phyloP scores from a whole-genome alignment of 306 rosid genomes.

The Pachyrhizus erosus region DNA sequence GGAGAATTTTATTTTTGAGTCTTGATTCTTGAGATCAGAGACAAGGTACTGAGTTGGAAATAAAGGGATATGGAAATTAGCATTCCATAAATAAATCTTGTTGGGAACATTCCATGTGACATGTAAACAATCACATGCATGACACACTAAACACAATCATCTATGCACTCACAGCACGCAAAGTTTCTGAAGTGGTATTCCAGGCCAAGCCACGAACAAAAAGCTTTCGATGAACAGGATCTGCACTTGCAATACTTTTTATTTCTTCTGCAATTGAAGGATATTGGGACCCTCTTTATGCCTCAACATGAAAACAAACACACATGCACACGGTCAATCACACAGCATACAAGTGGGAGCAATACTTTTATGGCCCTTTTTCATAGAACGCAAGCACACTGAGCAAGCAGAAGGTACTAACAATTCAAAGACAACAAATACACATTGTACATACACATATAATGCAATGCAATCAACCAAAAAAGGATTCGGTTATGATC shows the following conservation, averaged over 20 bases:
- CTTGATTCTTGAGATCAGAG: constrained; percentile 27
- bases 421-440: constrained; percentile 24
- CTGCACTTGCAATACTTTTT: constrained; percentile 77
- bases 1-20: constrained; percentile 10
- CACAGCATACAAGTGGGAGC: constrained; percentile 67
- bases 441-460: constrained; percentile 8
- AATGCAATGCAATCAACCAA: constrained; percentile 26
- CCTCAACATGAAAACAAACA: constrained; percentile 94
- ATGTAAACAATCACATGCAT: constrained; percentile 56
- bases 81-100: constrained; percentile 30
- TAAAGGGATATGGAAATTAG: constrained; percentile 3
- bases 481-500: background rate
- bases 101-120: constrained; percentile 13
- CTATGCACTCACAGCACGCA: constrained; percentile 86
- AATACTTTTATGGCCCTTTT: constrained; percentile 38
- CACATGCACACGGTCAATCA: constrained; percentile 79
- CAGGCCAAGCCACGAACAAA: constrained; percentile 91
- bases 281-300: constrained; percentile 87
- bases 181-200: constrained; percentile 79
- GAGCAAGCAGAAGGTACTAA: constrained; percentile 40
- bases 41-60: constrained; percentile 13
- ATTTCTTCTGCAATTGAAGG: constrained; percentile 88
- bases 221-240: constrained; percentile 89
- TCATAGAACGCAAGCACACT: constrained; percentile 46
- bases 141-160: constrained; percentile 66